Evolutionary conservation across 164 flowering plant species (phyloP), one percentile per base, ranked within the genome.

Genomic region (Cinnamomum chago): DNA sequence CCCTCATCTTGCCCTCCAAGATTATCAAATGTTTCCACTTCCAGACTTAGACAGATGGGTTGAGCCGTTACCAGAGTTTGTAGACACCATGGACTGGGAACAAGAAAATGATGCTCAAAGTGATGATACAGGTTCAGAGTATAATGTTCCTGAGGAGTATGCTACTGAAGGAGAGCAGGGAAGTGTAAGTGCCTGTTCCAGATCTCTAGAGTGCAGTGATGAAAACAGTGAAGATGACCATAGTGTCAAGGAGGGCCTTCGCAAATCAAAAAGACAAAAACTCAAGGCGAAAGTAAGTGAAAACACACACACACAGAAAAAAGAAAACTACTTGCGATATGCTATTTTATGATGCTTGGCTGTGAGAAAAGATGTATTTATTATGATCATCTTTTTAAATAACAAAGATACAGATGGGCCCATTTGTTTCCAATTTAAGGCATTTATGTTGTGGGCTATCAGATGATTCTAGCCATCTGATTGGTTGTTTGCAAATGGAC

Each of bases 121-220:
- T 84, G 97, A 92, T 78, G 92, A 89, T 76, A 84, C 81, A 72
- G 98, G 91, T 80, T 91, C 98, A 17, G 98, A 94, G 75, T 94
- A 91, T 81, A 87, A 90, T 82, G 86, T 86, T 66, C 70, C 90
- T 17, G 98, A 90, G 72, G 98, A 92, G 71, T 76, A 75, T 83
- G 79, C 85, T 51, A 84, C 85, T 80, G 97, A 85, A 77, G 87
- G 85, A 70, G 95, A 94, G 73, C 91, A 79, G 62, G 90, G 80
- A 75, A 83, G 92, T 79, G 74, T 86, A 64, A 77, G 85, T 75
- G 84, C 83, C n/a, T 71, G 80, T 75, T 87, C 91, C 58, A 85
- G 76, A 65, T 93, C 86, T 72, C 73, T 84, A 71, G 95, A 82
- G 70, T 77, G 87, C 85, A 86, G 89, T 81, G 78, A 76, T n/a